A percentile compares a stretch with the other conserved stretches of the same genome.
phyloP scores from a whole-genome alignment of 192 early-diverging fungal species.

The Paraglomus brasilianum region DNA sequence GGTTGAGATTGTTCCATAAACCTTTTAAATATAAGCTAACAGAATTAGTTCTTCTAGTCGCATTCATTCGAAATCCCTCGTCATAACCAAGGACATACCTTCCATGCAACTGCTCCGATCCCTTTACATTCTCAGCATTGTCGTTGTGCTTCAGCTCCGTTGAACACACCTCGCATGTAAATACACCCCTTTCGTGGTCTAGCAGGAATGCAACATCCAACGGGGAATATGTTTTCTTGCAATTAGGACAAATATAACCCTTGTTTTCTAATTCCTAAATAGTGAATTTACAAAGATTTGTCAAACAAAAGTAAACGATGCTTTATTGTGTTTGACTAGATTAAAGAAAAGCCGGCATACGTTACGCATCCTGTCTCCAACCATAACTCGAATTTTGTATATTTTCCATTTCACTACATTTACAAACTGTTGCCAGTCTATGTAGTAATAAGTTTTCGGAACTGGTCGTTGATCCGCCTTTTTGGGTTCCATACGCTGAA shows the following conservation, averaged over 20 bases:
- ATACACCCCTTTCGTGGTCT: constrained; percentile 43
- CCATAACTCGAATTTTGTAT: constrained; percentile 71
- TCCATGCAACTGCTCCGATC: constrained; percentile 54
- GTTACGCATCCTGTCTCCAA: constrained; percentile 56
- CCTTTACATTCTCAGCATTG: constrained; percentile 56
- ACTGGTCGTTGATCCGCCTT: constrained; percentile 57
- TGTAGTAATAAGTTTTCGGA: constrained; percentile 75
- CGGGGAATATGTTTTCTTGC: constrained; percentile 56
- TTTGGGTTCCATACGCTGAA: constrained; percentile 52
- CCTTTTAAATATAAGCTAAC: constrained; percentile 29
- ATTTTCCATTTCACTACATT: constrained; percentile 92
- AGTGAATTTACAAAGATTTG: not conserved
- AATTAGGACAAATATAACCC: constrained; percentile 65
- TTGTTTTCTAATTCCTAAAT: constrained; percentile 64
- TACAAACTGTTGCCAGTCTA: constrained; percentile 93
- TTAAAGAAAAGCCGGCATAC: constrained; percentile 26
- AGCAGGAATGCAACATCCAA: constrained; percentile 60
- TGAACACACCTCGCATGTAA: constrained; percentile 63
- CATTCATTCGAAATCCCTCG: not conserved
- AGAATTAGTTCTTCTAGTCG: too few relatives aligned
- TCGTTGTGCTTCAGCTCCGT: constrained; percentile 60
- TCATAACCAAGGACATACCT: constrained; percentile 26
- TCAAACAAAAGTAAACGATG: not conserved
- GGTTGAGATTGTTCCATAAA: constrained; percentile 70
- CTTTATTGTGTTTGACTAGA: too few relatives aligned